These are phyloP conservation scores for Chytridium lagenaria DNA, from an alignment of 371 early-diverging fungal species.

Conservation along the genomic window DNA sequence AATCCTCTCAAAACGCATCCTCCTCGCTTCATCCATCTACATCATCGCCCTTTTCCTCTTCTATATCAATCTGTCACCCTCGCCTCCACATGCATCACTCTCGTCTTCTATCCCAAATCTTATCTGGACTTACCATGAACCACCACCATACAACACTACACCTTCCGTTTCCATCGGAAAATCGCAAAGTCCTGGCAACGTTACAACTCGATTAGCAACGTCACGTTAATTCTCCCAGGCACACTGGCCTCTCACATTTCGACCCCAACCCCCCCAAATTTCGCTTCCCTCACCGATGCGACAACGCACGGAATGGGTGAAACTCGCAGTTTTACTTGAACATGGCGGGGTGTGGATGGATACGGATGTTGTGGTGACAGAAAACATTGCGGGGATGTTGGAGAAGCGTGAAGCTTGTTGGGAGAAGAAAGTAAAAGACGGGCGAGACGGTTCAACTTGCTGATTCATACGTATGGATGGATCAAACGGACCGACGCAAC, in stretches of 20 bases:
- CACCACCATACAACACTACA: background rate
- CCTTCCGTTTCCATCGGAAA: too few relatives aligned
- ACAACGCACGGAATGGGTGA: background rate
- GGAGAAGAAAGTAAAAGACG: too few relatives aligned
- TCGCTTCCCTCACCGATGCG: background rate
- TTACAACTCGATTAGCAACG: background rate
- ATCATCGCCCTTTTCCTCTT: background rate
- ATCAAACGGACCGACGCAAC: background rate
- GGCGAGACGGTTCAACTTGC: too few relatives aligned
- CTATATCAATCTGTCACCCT: too few relatives aligned
- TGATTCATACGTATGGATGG: background rate
- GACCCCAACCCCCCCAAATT: background rate
- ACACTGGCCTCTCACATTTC: background rate
- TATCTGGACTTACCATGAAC: background rate
- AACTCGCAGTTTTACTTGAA: background rate
- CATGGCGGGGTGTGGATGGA: background rate
- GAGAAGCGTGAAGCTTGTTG: too few relatives aligned
- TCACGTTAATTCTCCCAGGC: too few relatives aligned
- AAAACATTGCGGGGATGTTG: background rate
- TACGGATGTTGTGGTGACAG: background rate
- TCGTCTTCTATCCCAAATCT: background rate
- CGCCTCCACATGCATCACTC: too few relatives aligned
- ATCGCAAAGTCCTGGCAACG: background rate
- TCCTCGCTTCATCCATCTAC: background rate
- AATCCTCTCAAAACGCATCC: background rate